Evolutionary conservation across 331 rosid species (phyloP).

Genomic region (Arachis monticola): DNA sequence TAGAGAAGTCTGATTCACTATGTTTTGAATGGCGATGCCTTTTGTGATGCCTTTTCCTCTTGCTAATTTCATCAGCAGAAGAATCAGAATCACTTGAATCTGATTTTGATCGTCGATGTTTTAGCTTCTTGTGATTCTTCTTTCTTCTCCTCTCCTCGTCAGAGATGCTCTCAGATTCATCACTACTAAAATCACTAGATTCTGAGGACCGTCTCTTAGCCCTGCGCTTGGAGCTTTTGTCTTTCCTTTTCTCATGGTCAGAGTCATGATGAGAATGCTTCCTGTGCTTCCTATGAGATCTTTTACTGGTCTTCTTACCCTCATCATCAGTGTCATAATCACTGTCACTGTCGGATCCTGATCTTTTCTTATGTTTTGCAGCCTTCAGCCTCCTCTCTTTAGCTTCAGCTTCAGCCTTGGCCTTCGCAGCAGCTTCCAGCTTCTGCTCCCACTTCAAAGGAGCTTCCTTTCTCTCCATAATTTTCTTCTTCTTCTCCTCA

Average conservation of each 20-base stretch:
- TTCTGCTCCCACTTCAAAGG: conserved; percentile 96
- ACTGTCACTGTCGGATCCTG: conserved; percentile 55
- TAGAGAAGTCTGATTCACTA: conserved; percentile 48
- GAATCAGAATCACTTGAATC: conserved; percentile 58
- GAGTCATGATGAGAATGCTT: conserved; percentile 61
- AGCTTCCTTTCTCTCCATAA: conserved; percentile 92
- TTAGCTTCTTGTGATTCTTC: conserved; percentile 59
- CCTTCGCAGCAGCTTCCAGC: conserved; percentile 84
- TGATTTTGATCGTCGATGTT: conserved; percentile 52
- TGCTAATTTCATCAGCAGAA: conserved; percentile 46
- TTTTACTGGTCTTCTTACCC: conserved; percentile 58
- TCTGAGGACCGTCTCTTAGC: conserved; percentile 54
- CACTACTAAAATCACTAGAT: conserved; percentile 56
- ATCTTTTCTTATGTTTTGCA: conserved; percentile 66
- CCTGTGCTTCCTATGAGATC: conserved; percentile 71
- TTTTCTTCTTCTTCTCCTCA: conserved; percentile 91
- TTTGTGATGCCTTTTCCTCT: conserved; percentile 55
- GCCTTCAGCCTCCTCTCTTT: conserved; percentile 68
- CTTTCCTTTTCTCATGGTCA: conserved; percentile 66
- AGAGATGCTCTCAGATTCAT: conserved; percentile 54
- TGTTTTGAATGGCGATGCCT: conserved; percentile 35
- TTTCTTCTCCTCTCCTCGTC: conserved; percentile 70
- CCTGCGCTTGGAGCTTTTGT: conserved; percentile 59
- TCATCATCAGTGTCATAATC: conserved; percentile 57
- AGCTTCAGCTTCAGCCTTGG: conserved; percentile 78